Base-by-base conservation (phyloP, 495 filamentous ascomycete species). In the Aspergillus haitiensis region DNA sequence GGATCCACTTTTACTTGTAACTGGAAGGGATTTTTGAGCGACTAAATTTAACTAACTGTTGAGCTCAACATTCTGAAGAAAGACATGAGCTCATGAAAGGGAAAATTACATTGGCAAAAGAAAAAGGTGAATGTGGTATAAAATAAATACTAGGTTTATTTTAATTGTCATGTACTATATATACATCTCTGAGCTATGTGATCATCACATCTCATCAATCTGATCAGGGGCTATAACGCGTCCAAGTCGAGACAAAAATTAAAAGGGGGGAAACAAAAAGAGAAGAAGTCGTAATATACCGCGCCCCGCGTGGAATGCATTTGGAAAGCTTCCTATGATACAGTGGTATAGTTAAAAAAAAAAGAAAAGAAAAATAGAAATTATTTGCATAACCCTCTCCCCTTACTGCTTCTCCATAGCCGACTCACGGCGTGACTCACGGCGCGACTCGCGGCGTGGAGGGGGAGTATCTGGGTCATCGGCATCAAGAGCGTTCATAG, bases 401-500 rank as follows among this genome's bases (percentile, higher is more conserved):
- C 21, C 12, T 21, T 47, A 47, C 44, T 47, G 44, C 44, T 47
- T 21, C 44, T 47, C 2, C 42, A 16, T 18, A 18, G 15, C 27
- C 6, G 44, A 47, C 44, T 7, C 15, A 33, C 21, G 21, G 44
- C 44, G 16, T 2, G 44, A 47, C 44, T 7, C 15, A 33, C 21
- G 21, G 44, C 44, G 16, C 6, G 44, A 47, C 44, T 7, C 15
- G 31, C 15, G 6, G 37, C 60, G 52, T 37, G 31, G 48, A 31
- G 42, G 36, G 27, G 65, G 50, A 16, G 48, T 66, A 47, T 64
- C 65, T 15, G 61, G 48, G 50, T 64, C 65, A 9, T 67, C 59
- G 7, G 65, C 65, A 21, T 81, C 79, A 1, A 82, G 69, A 1
- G 73, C 75, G 39, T 81, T 81, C 78, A 81, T 74, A 33, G 71